Conservation (phyloP, 2,329 filamentous ascomycete species). For the Penicillium fuscoglaucum region DNA sequence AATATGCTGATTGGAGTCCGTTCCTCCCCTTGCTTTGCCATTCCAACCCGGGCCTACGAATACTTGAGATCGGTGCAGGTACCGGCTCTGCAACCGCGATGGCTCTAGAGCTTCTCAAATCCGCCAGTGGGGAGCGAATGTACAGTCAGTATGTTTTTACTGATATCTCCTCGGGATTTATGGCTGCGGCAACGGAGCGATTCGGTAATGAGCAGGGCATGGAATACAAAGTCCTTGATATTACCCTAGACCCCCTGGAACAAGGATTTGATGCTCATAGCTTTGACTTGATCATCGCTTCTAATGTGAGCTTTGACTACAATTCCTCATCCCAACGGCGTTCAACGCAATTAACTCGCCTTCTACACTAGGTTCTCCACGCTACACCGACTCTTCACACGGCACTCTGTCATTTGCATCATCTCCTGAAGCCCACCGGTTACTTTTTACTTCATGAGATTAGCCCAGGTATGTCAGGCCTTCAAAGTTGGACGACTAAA, state of each 20-base stretch:
- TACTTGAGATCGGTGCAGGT: constrained; percentile 19
- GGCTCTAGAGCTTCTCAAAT: constrained; percentile 9
- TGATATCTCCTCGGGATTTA: constrained; percentile 17
- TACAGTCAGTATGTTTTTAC: constrained; percentile 19
- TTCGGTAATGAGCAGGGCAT: background rate
- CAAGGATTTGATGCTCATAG: constrained; percentile 7
- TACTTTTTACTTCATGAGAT: constrained; percentile 49
- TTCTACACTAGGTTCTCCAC: constrained; percentile 13
- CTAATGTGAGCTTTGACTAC: constrained; percentile 1
- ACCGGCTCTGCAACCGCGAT: constrained; percentile 14
- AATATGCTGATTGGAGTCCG: constrained; percentile 8
- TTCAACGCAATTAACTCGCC: background rate
- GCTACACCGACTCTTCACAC: constrained; percentile 20
- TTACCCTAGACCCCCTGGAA: background rate
- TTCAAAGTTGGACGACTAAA: background rate
- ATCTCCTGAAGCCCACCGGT: constrained; percentile 43
- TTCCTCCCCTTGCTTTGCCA: constrained; percentile 7
- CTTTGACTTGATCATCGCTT: constrained; percentile 14
- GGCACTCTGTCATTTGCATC: constrained; percentile 26
- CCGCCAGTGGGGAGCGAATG: background rate
- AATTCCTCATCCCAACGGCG: background rate
- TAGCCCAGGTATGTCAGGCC: constrained; percentile 6
- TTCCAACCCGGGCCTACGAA: background rate
- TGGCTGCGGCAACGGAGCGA: constrained; percentile 2
- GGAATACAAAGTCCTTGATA: constrained; percentile 9